Evolutionary conservation across 768 basidiomycete species (phyloP).

Genomic region (Lentinula sp.): DNA sequence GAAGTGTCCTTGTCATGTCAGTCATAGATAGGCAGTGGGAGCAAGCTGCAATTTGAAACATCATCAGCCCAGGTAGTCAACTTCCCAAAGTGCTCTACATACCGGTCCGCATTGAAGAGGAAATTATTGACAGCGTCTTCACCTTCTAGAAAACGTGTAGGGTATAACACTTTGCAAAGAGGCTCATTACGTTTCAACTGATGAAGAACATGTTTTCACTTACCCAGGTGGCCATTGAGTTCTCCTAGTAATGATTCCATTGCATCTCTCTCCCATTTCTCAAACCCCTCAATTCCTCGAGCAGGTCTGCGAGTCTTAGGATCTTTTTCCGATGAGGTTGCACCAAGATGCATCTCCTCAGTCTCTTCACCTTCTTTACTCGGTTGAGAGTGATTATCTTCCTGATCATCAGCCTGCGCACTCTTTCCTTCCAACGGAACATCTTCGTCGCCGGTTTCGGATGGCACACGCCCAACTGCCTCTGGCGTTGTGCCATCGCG

Average conservation of each 20-base stretch:
- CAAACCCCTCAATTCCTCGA: constrained; percentile 63
- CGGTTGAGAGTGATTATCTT: not conserved
- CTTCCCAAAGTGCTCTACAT: constrained; percentile 11
- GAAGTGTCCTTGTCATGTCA: constrained; percentile 17
- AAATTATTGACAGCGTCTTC: constrained; percentile 92
- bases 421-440: constrained; percentile 13
- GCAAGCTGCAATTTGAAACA: constrained; percentile 31
- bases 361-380: constrained; percentile 13
- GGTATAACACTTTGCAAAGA: constrained; percentile 61
- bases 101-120: constrained; percentile 86
- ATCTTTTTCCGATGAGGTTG: constrained; percentile 25
- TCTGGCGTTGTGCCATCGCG: constrained; percentile 34
- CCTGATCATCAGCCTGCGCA: constrained; percentile 8
- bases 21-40: constrained; percentile 73
- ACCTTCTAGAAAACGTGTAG: constrained; percentile 85
- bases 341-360: constrained; percentile 14
- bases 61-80: not conserved
- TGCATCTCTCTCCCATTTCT: constrained; percentile 77
- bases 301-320: constrained; percentile 30
- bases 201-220: constrained; percentile 13
- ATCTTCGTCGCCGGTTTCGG: constrained; percentile 44
- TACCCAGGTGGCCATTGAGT: constrained; percentile 83
- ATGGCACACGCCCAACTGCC: constrained; percentile 49
- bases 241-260: constrained; percentile 82
- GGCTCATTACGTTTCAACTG: not conserved